Base-by-base conservation (phyloP, 139 green algal genomes). In the Picochlorum sp. region DNA sequence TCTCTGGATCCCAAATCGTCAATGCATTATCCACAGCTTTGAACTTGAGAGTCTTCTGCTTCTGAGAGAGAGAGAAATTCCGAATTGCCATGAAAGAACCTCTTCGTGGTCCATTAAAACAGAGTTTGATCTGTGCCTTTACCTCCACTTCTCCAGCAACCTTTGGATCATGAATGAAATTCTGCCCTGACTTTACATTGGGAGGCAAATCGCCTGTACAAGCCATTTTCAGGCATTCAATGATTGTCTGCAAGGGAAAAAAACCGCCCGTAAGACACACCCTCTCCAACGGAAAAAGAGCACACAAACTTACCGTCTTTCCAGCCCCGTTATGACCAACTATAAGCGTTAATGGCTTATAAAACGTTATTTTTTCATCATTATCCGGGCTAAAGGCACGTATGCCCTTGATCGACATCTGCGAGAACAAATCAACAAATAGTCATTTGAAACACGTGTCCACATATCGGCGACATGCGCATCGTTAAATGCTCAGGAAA, bases 331-430 rank as follows among this genome's bases (percentile, higher is more conserved):
- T 98, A 15, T 87, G 76, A 1, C 93, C 93, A 15, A 98, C 93
- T 44, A 98, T 98, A 14, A 98, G 76, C 0, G 93, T 98, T 6
- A 98, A 83, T 3, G 93, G 93, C 69, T 87, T 89, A 72, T 87
- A 94, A 61, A 98, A 98, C 64, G 88, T 79, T 4, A 98, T 95
- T 1, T 88, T 79, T 32, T 85, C 74, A 6, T 79, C 41, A 52
- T 96, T 96, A 49, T 97, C 83, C 0, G 93, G 93, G 41, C 75
- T 87, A 75, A 98, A 98, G 65, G 78, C 88, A 1, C 93, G 80
- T 28, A 98, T 96, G 72, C 93, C 92, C 78, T 96, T 96, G 72
- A 98, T 95, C 28, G 94, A 76, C 68, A 97, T 45, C 86, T 94
- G 65, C 63, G 58, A 32, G 23, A 26, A 7, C 11, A 54, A 54